Conservation (phyloP, 495 filamentous ascomycete species). For the Eremomyces bilateralis region DNA sequence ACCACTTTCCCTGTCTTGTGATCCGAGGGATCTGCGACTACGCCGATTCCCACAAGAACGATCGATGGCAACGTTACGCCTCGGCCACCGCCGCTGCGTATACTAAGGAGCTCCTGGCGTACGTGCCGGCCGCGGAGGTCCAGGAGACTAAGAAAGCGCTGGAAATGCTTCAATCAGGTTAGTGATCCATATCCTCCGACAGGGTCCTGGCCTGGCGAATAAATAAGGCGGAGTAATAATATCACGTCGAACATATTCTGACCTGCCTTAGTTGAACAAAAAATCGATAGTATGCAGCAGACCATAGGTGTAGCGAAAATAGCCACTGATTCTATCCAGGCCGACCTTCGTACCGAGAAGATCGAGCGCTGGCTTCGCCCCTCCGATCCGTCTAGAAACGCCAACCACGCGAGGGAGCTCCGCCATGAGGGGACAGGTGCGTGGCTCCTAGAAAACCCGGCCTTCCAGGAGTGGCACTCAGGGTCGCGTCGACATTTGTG, state of each 20-base stretch:
- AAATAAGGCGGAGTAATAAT: too few relatives aligned
- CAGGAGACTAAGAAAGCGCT: too few relatives aligned
- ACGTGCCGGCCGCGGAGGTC: not conserved
- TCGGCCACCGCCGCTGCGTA: conserved; percentile 13
- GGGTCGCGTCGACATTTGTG: too few relatives aligned
- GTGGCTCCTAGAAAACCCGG: conserved; percentile 17
- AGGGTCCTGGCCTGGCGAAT: too few relatives aligned
- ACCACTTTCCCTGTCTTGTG: conserved; percentile 10
- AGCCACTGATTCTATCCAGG: too few relatives aligned
- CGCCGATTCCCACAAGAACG: conserved; percentile 15
- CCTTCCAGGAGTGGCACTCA: conserved; percentile 19
- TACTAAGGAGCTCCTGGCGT: conserved; percentile 8
- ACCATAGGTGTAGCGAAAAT: too few relatives aligned
- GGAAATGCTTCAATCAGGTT: too few relatives aligned
- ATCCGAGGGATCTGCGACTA: conserved; percentile 17
- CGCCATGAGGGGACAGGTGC: conserved; percentile 12
- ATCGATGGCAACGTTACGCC: conserved; percentile 10
- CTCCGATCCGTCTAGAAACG: conserved; percentile 15
- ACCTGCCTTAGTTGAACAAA: too few relatives aligned
- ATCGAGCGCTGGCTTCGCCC: conserved; percentile 17
- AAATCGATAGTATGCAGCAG: too few relatives aligned
- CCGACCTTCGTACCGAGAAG: too few relatives aligned
- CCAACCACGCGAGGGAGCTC: conserved; percentile 14
- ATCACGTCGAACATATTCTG: too few relatives aligned
- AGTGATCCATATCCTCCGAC: too few relatives aligned